A percentile compares a stretch with the other conserved stretches of the same genome.
These are phyloP conservation scores for Trifolium subterraneum DNA, from an alignment of 306 rosid species.

Conservation along the genomic window DNA sequence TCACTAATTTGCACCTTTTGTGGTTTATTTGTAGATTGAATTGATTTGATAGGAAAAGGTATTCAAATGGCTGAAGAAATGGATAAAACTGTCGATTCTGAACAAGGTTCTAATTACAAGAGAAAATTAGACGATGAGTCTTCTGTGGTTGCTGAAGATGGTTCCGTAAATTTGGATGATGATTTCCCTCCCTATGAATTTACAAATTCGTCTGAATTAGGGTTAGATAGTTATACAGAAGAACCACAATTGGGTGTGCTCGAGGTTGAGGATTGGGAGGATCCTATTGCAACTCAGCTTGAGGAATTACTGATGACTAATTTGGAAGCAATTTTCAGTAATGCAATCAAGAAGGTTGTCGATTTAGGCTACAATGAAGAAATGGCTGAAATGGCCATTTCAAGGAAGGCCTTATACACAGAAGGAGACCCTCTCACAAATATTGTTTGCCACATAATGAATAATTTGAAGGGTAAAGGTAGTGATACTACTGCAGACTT, in stretches of 20 bases:
- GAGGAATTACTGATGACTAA: constrained; percentile 55
- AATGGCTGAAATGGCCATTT: constrained; percentile 47
- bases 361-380: constrained; percentile 57
- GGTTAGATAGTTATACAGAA: constrained; percentile 31
- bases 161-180: constrained; percentile 16
- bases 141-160: constrained; percentile 8
- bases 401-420: constrained; percentile 56
- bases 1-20: background rate
- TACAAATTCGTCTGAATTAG: constrained; percentile 16
- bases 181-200: constrained; percentile 43
- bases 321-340: constrained; percentile 53
- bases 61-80: constrained; percentile 38
- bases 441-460: constrained; percentile 49
- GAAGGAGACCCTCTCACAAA: constrained; percentile 54
- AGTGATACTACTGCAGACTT: constrained; percentile 8
- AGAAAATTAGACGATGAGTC: constrained; percentile 47
- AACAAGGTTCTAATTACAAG: constrained; percentile 45
- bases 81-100: constrained; percentile 40
- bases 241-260: constrained; percentile 29
- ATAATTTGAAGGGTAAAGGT: constrained; percentile 46
- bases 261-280: constrained; percentile 61
- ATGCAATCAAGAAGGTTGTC: constrained; percentile 53
- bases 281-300: constrained; percentile 56
- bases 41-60: constrained; percentile 40
- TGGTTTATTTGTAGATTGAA: constrained; percentile 31